A percentile compares a stretch with the other conserved stretches of the same genome.
Evolutionary conservation across 352 stramenopile species (phyloP).

Genomic region (Globisporangium solare): DNA sequence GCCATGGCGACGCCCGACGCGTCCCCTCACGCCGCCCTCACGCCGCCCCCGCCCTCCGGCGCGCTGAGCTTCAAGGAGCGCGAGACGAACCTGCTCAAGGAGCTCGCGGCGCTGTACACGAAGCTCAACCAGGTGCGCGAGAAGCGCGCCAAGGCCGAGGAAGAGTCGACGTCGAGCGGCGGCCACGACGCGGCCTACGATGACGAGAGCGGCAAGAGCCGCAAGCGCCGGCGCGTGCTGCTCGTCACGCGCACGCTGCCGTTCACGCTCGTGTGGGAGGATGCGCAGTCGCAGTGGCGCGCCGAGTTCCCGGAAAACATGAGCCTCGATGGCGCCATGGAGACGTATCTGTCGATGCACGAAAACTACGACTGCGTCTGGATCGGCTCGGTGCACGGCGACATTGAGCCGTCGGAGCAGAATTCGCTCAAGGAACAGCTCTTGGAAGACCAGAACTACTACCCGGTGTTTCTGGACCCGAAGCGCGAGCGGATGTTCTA

Average conservation of each 20-base stretch:
- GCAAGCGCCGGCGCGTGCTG: conserved; percentile 53
- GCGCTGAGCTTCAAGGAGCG: conserved; percentile 54
- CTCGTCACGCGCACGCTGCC: conserved; percentile 73
- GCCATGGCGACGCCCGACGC: conserved; percentile 9
- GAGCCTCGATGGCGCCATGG: conserved; percentile 66
- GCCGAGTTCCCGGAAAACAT: conserved; percentile 74
- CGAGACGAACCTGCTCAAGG: conserved; percentile 56
- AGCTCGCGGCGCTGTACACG: conserved; percentile 72
- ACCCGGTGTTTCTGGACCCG: conserved; percentile 85
- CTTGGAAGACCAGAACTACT: conserved; percentile 88
- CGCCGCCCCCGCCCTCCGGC: no score
- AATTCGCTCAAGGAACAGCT: conserved; percentile 82
- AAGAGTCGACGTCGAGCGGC: conserved; percentile 26
- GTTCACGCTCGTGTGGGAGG: conserved; percentile 74
- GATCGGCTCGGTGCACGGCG: conserved; percentile 78
- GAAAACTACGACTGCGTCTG: conserved; percentile 82
- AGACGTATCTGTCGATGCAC: conserved; percentile 74
- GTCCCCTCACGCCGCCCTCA: neutral
- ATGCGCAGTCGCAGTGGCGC: conserved; percentile 78
- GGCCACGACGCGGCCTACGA: conserved; percentile 16
- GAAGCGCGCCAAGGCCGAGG: conserved; percentile 67
- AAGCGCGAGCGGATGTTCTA: conserved; percentile 87
- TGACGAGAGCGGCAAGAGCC: conserved; percentile 19
- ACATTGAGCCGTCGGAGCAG: conserved; percentile 76
- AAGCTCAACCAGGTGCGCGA: conserved; percentile 83